A percentile compares a stretch with the other conserved stretches of the same genome.
Evolutionary conservation across 2,329 filamentous ascomycete genomes (phyloP).

Genomic region (Arthrobotrys conoides): DNA sequence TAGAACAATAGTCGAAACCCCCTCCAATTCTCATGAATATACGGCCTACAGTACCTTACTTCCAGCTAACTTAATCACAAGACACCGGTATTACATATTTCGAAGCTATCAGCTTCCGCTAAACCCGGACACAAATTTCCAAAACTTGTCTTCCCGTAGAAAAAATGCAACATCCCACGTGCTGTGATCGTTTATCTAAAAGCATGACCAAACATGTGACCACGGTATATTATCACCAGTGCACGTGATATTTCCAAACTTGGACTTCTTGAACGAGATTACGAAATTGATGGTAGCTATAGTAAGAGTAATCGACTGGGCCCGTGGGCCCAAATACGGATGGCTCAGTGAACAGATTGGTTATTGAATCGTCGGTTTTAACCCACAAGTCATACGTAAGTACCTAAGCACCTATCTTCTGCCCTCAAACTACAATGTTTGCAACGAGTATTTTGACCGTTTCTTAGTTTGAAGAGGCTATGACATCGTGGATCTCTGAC

Average conservation of each 20-base stretch:
- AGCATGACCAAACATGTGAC: constrained; percentile 25
- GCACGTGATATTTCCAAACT: constrained; percentile 23
- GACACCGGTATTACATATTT: too few relatives aligned
- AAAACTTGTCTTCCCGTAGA: background rate
- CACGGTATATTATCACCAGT: background rate
- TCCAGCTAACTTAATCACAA: too few relatives aligned
- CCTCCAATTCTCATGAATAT: background rate
- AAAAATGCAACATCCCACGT: constrained; percentile 58
- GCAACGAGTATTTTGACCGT: too few relatives aligned
- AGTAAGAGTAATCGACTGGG: background rate
- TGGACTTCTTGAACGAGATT: background rate
- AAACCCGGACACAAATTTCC: background rate
- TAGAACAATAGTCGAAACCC: too few relatives aligned
- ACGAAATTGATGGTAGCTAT: background rate
- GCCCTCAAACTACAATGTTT: too few relatives aligned
- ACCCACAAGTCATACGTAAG: too few relatives aligned
- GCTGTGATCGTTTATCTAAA: constrained; percentile 17
- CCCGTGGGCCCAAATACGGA: background rate
- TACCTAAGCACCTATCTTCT: too few relatives aligned
- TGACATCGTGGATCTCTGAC: too few relatives aligned
- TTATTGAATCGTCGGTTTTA: too few relatives aligned
- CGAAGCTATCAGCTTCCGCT: background rate
- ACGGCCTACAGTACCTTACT: too few relatives aligned
- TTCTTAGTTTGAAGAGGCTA: too few relatives aligned
- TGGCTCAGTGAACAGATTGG: too few relatives aligned